These are phyloP conservation scores for Talaromyces stipitatus DNA, from an alignment of 495 filamentous ascomycete species.

Conservation along the genomic window DNA sequence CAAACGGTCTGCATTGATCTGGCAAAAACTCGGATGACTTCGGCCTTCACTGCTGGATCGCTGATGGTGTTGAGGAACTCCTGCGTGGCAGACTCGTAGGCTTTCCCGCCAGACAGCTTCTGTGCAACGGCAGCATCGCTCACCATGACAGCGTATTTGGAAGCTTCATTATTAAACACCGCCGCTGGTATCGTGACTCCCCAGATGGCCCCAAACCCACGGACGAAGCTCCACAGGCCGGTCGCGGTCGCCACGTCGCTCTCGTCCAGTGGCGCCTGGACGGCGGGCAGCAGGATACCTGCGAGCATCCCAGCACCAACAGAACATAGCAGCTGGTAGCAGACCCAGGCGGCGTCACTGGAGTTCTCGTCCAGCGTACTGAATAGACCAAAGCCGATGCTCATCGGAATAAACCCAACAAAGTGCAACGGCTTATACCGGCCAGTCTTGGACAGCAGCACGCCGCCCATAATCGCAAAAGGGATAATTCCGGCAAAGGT, in stretches of 20 bases:
- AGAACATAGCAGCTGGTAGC: slow-evolving; percentile 20
- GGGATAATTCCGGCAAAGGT: neutral
- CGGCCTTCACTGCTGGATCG: neutral
- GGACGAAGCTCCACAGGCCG: slow-evolving; percentile 32
- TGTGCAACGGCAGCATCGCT: neutral
- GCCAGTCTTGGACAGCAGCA: neutral
- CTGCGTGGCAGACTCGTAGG: slow-evolving; percentile 10
- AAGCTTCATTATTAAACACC: slow-evolving; percentile 31
- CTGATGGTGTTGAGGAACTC: neutral
- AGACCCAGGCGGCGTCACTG: slow-evolving; percentile 11
- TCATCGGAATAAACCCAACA: neutral
- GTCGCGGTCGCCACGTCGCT: slow-evolving; percentile 30
- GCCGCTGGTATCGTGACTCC: slow-evolving; percentile 39
- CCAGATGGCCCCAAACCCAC: slow-evolving; percentile 39
- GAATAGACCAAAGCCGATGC: neutral
- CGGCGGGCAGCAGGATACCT: slow-evolving; percentile 21
- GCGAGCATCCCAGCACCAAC: slow-evolving; percentile 18
- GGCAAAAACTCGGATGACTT: neutral
- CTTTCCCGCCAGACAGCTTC: slow-evolving; percentile 6
- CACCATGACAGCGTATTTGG: neutral
- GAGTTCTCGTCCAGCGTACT: slow-evolving; percentile 14
- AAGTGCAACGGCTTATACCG: neutral
- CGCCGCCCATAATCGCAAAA: neutral
- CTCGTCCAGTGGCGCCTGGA: slow-evolving; percentile 26
- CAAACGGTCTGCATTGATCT: neutral